These are phyloP conservation scores for Fusarium napiforme DNA, from an alignment of 2,329 filamentous ascomycete genomes.

Conservation along the genomic window DNA sequence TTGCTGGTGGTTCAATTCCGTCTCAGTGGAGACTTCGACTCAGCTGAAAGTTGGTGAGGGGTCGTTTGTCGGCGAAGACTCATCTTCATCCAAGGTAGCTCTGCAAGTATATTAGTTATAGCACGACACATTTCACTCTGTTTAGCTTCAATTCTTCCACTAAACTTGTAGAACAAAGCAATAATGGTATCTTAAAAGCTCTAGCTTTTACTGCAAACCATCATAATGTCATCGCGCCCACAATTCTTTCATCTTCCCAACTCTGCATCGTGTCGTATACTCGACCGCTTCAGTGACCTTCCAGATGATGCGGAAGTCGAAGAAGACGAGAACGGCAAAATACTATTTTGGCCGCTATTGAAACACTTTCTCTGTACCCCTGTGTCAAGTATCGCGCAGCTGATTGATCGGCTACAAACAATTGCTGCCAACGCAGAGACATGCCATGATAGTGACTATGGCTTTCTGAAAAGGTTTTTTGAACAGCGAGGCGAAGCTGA, in stretches of 20 bases:
- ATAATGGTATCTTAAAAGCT: not conserved
- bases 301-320: conserved; percentile 25
- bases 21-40: not conserved
- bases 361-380: conserved; percentile 32
- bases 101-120: not conserved
- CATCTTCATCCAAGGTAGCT: not conserved
- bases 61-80: conserved; percentile 14
- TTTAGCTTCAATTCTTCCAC: not conserved
- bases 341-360: conserved; percentile 45
- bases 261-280: conserved; percentile 29
- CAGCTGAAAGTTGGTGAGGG: not conserved
- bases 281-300: conserved; percentile 49
- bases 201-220: not conserved
- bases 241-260: conserved; percentile 36
- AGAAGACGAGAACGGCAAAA: conserved; percentile 39
- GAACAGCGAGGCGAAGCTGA: not conserved
- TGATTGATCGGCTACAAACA: conserved; percentile 46
- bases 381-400: conserved; percentile 7
- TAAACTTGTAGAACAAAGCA: fast-evolving
- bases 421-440: conserved; percentile 39
- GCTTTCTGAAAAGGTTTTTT: conserved; percentile 22
- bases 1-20: not conserved
- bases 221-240: conserved; percentile 20
- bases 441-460: conserved; percentile 37
- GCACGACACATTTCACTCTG: not conserved